phyloP scores from a whole-genome alignment of 805 yeast species.

The Hanseniaspora nectarophila region DNA sequence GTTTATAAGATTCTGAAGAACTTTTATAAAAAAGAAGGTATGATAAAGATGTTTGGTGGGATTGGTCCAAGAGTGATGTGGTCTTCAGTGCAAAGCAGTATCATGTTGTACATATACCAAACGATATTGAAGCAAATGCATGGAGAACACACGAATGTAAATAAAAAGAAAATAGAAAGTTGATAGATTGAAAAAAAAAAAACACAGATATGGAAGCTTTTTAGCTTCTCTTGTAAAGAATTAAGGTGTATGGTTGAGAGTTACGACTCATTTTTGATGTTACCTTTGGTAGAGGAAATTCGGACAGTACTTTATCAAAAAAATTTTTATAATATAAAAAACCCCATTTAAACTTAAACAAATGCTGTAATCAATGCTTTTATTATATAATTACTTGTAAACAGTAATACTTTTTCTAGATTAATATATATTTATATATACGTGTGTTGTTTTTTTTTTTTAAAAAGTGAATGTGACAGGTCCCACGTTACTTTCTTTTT shows the following conservation, averaged over 20 bases:
- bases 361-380: no score
- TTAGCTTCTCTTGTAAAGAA: no score
- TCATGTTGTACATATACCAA: slow-evolving; percentile 85
- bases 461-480: no score
- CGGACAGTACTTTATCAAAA: neutral
- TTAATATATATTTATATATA: no score
- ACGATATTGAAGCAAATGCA: slow-evolving; percentile 43
- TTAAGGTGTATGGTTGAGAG: neutral
- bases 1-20: slow-evolving; percentile 40
- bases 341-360: no score
- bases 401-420: no score
- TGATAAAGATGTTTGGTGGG: slow-evolving; percentile 74
- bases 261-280: no score
- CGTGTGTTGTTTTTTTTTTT: no score
- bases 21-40: slow-evolving; percentile 64
- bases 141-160: slow-evolving; percentile 4
- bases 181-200: neutral
- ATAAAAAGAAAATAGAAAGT: neutral
- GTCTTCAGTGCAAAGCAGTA: slow-evolving; percentile 91
- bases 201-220: no score
- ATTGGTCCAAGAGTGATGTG: slow-evolving; percentile 94
- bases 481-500: no score
- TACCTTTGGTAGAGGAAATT: neutral
- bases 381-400: no score
- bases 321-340: no score